These are phyloP conservation scores for Vitis riparia DNA, from an alignment of 164 flowering plant species.

Conservation along the genomic window DNA sequence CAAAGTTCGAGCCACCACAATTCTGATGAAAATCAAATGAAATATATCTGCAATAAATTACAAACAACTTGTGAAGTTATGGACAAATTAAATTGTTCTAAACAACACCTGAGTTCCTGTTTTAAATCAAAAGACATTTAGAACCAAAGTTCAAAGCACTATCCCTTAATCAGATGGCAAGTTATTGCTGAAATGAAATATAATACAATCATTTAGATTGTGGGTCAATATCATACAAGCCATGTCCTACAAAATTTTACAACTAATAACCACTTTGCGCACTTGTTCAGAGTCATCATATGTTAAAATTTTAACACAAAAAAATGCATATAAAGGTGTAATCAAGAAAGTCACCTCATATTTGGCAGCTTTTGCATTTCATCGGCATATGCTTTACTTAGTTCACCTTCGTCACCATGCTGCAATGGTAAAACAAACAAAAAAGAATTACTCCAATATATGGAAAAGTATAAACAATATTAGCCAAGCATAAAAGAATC, in stretches of 20 bases:
- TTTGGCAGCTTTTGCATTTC: constrained; percentile 79
- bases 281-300: not conserved
- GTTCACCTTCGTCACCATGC: constrained; percentile 95
- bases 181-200: no score
- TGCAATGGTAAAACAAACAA: constrained; percentile 29
- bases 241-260: no score
- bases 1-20: constrained; percentile 73
- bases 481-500: not conserved
- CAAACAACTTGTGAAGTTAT: not conserved
- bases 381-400: constrained; percentile 68
- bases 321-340: not conserved
- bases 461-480: not conserved
- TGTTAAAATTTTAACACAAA: not conserved
- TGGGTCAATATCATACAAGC: no score
- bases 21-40: constrained; percentile 87
- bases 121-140: no score
- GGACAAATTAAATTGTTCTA: not conserved
- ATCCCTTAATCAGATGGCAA: no score
- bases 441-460: not conserved
- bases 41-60: constrained; percentile 61
- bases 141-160: no score
- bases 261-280: no score
- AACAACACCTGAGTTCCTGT: not conserved
- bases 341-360: constrained; percentile 61
- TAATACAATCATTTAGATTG: no score